Percentiles rank a stretch among this genome's conserved stretches.
Evolutionary conservation across 2,329 filamentous ascomycete species (phyloP).

Genomic region (Sclerotinia subarctica): DNA sequence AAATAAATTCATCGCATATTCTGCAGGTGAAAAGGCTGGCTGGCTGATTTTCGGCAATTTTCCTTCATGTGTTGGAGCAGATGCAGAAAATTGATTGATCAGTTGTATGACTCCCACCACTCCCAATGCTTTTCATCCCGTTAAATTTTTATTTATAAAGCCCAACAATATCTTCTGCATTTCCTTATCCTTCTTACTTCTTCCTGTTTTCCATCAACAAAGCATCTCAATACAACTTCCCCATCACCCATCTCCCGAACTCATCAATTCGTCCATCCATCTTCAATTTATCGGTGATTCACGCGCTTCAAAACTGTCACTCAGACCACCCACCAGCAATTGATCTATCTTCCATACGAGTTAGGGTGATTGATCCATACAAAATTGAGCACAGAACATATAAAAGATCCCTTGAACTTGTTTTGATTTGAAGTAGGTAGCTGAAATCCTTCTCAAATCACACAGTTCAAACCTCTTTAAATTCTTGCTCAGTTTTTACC

Average conservation of each 20-base stretch:
- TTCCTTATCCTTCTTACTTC: no score
- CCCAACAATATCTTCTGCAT: neutral
- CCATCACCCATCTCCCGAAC: no score
- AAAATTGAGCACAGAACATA: neutral
- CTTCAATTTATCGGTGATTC: neutral
- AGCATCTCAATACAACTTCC: no score
- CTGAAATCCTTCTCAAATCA: constrained; percentile 16
- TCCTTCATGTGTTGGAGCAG: neutral
- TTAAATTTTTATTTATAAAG: neutral
- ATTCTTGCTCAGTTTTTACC: constrained; percentile 17
- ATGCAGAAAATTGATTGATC: neutral
- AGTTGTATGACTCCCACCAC: constrained; percentile 9
- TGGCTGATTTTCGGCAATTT: neutral
- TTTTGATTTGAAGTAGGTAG: constrained; percentile 17
- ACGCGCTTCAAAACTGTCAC: neutral
- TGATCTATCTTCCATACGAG: neutral
- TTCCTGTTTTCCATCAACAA: neutral
- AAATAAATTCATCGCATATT: no score
- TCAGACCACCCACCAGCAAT: neutral
- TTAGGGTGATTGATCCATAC: neutral
- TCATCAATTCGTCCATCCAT: neutral
- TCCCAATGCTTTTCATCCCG: neutral
- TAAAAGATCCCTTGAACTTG: neutral
- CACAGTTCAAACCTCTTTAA: constrained; percentile 4
- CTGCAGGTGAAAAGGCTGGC: neutral